Base-by-base conservation (phyloP, 257 asterid species). In the Solanum chmielewskii region DNA sequence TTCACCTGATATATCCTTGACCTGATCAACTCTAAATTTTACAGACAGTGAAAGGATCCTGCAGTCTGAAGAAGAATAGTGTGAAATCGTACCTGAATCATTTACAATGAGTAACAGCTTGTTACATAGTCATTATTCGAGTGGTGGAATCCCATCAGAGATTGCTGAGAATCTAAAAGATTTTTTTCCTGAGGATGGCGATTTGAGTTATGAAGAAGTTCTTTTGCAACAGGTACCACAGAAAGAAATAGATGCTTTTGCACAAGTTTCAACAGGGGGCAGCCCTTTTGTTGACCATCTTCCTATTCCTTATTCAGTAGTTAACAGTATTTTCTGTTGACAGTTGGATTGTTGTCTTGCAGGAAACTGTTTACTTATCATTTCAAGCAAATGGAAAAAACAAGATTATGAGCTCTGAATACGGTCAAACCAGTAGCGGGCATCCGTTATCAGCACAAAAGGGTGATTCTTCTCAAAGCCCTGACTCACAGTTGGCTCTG, bases 321-420 rank as follows among this genome's bases (percentile, higher is more conserved):
- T 74, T 74, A 39, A 21, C 33, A 74, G 33, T 74, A 74, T 39
- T 74, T 84, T 64, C 27, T 62, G 41, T 84, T 84, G 87, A 85
- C 41, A 84, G 18, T 21, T 33, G 9, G 75, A 73, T 88, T 90
- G 77, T 80, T 69, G 21, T 49, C 23, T 39, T 44, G 39, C 93
- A 97, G 99, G 98, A 93, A 90, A 95, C 98, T 89, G 98, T 93
- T 20, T 93, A 91, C 85, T 90, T 87, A 73, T 90, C 91, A 82
- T 88, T 95, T 85, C 93, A 97, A 91, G 90, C 90, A 86, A 91
- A 87, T 87, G 91, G 90, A 87, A 90, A 89, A 87, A 90, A 89
- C 90, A 88, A 73, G 42, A 88, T 80, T 39, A 45, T 71, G 52
- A 73, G 84, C 70, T 88, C 94, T 27, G 88, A 85, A 89, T 86